Evolutionary conservation across 1,139 yeast species (phyloP).

Genomic region (Pichia sp.): DNA sequence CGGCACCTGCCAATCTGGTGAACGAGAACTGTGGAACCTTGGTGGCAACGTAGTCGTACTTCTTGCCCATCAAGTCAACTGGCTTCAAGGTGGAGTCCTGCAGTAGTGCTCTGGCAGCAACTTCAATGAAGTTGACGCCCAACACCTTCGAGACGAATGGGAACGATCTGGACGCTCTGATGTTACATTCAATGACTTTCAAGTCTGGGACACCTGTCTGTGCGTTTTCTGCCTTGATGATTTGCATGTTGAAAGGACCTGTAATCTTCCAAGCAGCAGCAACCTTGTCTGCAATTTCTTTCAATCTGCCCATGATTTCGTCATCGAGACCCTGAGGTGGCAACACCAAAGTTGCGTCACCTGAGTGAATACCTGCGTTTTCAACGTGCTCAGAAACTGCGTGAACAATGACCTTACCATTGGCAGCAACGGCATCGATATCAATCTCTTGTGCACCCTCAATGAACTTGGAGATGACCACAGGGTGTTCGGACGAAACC

Average conservation of each 20-base stretch:
- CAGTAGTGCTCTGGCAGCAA: constrained; percentile 83
- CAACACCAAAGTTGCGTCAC: constrained; percentile 91
- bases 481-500: constrained; percentile 95
- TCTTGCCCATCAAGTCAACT: constrained; percentile 58
- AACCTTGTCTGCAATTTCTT: constrained; percentile 84
- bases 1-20: constrained; percentile 98
- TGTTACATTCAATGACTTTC: constrained; percentile 97
- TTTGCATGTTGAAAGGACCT: constrained; percentile 98
- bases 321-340: constrained; percentile 80
- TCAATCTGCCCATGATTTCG: constrained; percentile 55
- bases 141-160: constrained; percentile 97
- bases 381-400: constrained; percentile 98
- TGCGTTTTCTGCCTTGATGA: constrained; percentile 58
- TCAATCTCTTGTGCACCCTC: constrained; percentile 96
- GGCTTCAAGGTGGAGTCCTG: constrained; percentile 69
- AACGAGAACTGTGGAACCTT: constrained; percentile 98
- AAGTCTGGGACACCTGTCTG: constrained; percentile 46
- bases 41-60: constrained; percentile 79
- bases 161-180: constrained; percentile 97
- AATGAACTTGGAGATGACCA: constrained; percentile 92
- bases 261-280: constrained; percentile 93
- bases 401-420: constrained; percentile 86
- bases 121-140: constrained; percentile 89
- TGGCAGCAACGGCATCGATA: constrained; percentile 90
- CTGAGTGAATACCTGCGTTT: constrained; percentile 98